Evolutionary conservation across 257 asterid species (phyloP), one percentile per base, ranked within the genome.

Genomic region (Rhazya stricta): DNA sequence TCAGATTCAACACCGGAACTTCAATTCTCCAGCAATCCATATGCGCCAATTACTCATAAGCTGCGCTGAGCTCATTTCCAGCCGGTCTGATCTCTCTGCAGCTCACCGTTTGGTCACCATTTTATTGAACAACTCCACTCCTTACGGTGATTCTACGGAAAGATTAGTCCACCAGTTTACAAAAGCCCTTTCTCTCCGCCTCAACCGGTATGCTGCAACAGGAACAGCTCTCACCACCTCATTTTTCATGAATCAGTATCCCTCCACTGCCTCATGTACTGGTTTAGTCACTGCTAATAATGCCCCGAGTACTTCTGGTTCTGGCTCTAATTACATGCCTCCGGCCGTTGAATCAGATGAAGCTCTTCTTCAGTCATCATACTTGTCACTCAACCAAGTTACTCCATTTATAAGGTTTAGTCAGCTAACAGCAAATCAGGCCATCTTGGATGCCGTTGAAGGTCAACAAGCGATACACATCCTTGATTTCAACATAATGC

Each of bases 361-460:
- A 16, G 82, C 87, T 13, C 80, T 90, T 25, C 25, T 89, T 30
- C 99, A 89, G 45, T 89, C 98, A 1, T 84, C 99, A 0, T 95
- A 92, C 77, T 66, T 95, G 4, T 86, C 97, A 0, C 88, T 95
- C 32, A 95, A 95, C 74, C 97, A 92, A 74, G 81, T 95, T 0
- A 91, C 99, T 0, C 99, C 99, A 0, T 95, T 82, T 74, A 80
- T 92, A 45, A 86, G 99, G 78, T 95, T 95, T 29, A 84, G 88
- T 63, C 99, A 95, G 30, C 85, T 95, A 30, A 95, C 99, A 0
- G 99, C 98, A 0, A 95, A 95, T 74, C 99, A 95, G 60, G 99
- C 99, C 0, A 92, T 95, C 19, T 71, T 95, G 16, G 99, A 95
- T 42, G 89, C 97, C 3, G 83, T 90, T 61, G 91, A 86, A 19